Evolutionary conservation across 83 land plant genomes (phyloP).

Genomic region (Picea abies): DNA sequence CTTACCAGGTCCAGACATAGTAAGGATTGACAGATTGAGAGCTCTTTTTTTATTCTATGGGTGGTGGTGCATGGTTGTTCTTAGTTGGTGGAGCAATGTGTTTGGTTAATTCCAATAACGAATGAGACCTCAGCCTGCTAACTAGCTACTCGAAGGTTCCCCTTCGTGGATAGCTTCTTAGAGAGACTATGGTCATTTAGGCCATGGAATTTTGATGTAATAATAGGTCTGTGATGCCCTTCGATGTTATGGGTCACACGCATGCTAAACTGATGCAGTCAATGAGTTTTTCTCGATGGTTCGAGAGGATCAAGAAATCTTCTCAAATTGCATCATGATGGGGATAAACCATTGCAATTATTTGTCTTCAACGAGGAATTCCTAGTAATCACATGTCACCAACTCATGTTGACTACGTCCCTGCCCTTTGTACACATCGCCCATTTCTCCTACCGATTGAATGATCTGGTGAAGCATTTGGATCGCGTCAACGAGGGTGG

Average conservation of each 20-base stretch:
- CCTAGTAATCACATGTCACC: conserved; percentile 35
- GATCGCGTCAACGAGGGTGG: conserved; percentile 12
- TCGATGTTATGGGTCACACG: conserved; percentile 74
- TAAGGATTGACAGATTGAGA: conserved; percentile 29
- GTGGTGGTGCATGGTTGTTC: conserved; percentile 42
- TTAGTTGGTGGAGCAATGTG: conserved; percentile 58
- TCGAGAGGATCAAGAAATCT: conserved; percentile 16
- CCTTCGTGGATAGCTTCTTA: conserved; percentile 63
- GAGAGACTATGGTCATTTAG: conserved; percentile 72
- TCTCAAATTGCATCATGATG: conserved; percentile 23
- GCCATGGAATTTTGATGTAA: conserved; percentile 84
- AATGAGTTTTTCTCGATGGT: conserved; percentile 39
- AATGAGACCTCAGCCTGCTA: conserved; percentile 73
- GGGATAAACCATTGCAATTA: conserved; percentile 24
- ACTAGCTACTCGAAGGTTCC: conserved; percentile 44
- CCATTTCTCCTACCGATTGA: conserved; percentile 7
- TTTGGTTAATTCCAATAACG: conserved; percentile 67
- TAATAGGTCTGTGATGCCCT: conserved; percentile 74
- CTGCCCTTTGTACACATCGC: conserved; percentile 25
- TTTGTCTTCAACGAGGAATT: conserved; percentile 21
- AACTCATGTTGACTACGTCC: conserved; percentile 27
- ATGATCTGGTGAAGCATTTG: neutral
- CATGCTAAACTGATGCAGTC: conserved; percentile 70
- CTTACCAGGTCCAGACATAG: conserved; percentile 29
- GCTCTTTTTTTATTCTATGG: conserved; percentile 32